These are phyloP conservation scores for Populus hybrid DNA, from an alignment of 441 rosid genomes.

Conservation along the genomic window DNA sequence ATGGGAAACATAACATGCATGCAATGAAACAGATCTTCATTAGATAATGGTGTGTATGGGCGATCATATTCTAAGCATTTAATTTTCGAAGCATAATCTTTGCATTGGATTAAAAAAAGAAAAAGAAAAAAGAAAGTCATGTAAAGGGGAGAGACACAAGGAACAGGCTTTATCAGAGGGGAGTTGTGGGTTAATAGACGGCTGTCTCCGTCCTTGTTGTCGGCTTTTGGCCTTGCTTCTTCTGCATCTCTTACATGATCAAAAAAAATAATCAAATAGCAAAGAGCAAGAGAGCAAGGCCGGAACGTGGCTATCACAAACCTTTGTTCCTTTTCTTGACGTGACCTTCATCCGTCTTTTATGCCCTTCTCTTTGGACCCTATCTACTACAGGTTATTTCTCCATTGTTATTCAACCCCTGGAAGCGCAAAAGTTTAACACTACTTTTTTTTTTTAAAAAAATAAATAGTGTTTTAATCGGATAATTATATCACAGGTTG, in stretches of 20 bases:
- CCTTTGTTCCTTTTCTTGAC: constrained; percentile 14
- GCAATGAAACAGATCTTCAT: neutral
- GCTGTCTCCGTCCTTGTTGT: constrained; percentile 63
- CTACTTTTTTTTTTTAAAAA: too few species aligned
- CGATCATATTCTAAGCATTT: neutral
- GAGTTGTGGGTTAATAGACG: constrained; percentile 51
- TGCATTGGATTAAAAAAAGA: neutral
- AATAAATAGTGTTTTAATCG: too few species aligned
- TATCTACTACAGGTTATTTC: too few species aligned
- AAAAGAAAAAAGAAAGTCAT: neutral
- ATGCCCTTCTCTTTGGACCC: neutral
- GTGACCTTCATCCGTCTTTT: constrained; percentile 25
- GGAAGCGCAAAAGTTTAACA: too few species aligned
- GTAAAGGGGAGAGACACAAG: constrained; percentile 19
- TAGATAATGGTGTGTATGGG: neutral
- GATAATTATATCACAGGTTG: too few species aligned
- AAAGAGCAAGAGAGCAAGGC: neutral
- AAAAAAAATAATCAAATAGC: neutral
- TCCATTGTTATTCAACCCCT: too few species aligned
- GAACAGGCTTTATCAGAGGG: constrained; percentile 44
- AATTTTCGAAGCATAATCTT: neutral
- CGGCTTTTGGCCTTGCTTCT: constrained; percentile 27
- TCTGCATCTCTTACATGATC: neutral
- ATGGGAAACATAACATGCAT: neutral
- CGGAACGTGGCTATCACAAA: constrained; percentile 26